A percentile compares a stretch with the other conserved stretches of the same genome.
Conservation (phyloP, 306 rosid genomes). For the Arachis hypogaea region DNA sequence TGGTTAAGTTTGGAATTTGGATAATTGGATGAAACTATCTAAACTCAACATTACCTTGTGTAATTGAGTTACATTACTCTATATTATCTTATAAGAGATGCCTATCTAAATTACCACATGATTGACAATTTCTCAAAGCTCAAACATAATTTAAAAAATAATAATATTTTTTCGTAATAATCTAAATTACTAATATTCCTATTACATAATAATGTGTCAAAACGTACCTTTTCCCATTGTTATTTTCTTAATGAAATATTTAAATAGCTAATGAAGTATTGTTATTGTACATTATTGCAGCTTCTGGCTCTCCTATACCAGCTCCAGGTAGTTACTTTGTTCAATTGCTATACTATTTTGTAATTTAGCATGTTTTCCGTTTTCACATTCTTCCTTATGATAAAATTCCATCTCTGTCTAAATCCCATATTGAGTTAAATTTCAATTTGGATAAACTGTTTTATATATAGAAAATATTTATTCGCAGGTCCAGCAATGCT, state of each 20-base stretch:
- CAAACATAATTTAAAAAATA: no score
- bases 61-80: no score
- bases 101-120: no score
- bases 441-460: not conserved
- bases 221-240: not conserved
- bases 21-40: no score
- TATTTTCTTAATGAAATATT: not conserved
- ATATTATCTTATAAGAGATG: no score
- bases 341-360: conserved; percentile 6
- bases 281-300: conserved; percentile 45
- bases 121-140: no score
- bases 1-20: no score
- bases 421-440: not conserved
- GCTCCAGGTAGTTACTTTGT: conserved; percentile 58
- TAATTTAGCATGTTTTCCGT: not conserved
- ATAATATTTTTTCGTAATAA: no score
- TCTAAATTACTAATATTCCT: no score
- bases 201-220: no score
- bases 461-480: no score
- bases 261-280: conserved; percentile 1
- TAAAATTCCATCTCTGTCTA: not conserved
- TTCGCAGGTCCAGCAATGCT: conserved; percentile 48
- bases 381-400: not conserved
- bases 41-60: no score
- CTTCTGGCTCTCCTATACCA: conserved; percentile 62